Base-by-base conservation (phyloP, 768 basidiomycete genomes). In the Mycena rosella region DNA sequence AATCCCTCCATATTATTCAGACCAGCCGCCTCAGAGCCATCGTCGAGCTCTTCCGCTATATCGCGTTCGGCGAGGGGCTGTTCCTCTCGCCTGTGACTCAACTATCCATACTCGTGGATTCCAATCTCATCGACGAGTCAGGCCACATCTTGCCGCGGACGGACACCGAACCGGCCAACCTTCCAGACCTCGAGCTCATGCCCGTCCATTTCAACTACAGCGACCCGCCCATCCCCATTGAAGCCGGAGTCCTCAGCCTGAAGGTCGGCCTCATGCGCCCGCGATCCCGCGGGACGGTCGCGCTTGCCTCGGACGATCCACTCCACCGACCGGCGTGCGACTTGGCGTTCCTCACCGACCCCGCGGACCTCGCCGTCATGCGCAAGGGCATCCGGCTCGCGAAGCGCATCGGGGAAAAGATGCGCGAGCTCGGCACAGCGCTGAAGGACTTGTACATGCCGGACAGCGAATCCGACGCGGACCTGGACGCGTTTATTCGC, bases 141-240 rank as follows among this genome's bases (percentile, higher is more conserved):
- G 38, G 54, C 2, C 54, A 26, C 36, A 26, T 55, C 38, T 17
- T 27, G 4, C 22, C 34, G 13, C 22, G 11, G 54, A 20, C 10
- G n/a, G 38, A n/a, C n/a, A 55, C 34, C 8, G 17, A 17, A 14
- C 14, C 24, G 2, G 34, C 54, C n/a, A 55, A 22, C 1, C 22
- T 55, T 10, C 54, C 54, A 8, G 54, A 55, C 36, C 54, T 55
- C 13, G 54, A 55, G 22, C 22, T 55, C 34, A 55, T 55, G 54
- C 54, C 38, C 22, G 40, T 55, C 22, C 54, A 40, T 38, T 40
- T 55, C 24, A 55, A 55, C 54, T 54, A 54, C 32, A 54, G 53
- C 53, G 53, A 54, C 24, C 53, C 53, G 1, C 53, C 34, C 34
- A 34, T 54, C 34, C 54, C 34, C 17, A 20, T 26, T 20, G 54